Percentiles rank a stretch among this genome's conserved stretches.
Evolutionary conservation across 306 rosid species (phyloP).

Genomic region (Adenanthera pavonina): DNA sequence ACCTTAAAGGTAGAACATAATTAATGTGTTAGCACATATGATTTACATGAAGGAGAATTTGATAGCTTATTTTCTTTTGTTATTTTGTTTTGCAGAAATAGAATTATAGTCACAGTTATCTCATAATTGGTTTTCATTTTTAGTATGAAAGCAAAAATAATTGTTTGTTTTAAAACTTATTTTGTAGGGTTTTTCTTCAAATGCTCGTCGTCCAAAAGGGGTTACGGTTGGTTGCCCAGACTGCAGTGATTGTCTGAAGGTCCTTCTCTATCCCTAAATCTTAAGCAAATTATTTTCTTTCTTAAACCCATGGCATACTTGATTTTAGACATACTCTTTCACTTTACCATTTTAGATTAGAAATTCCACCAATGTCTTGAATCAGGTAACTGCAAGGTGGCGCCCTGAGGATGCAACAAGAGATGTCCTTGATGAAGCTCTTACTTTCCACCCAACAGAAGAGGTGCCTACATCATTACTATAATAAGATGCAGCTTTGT

Average conservation of each 20-base stretch:
- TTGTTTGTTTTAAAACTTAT: conserved; percentile 4
- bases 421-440: conserved; percentile 66
- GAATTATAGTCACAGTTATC: not conserved
- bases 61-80: conserved; percentile 15
- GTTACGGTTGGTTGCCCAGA: conserved; percentile 64
- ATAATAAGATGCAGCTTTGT: conserved; percentile 12
- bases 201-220: conserved; percentile 65
- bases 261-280: conserved; percentile 25
- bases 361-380: conserved; percentile 42
- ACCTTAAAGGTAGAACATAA: conserved; percentile 15
- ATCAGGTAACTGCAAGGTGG: conserved; percentile 88
- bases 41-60: not conserved
- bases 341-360: conserved; percentile 30
- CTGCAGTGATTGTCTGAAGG: conserved; percentile 73
- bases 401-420: conserved; percentile 69
- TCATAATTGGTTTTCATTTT: conserved; percentile 30
- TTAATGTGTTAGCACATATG: not conserved
- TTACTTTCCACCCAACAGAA: conserved; percentile 76
- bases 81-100: conserved; percentile 17
- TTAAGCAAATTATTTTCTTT: conserved; percentile 34
- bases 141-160: conserved; percentile 18
- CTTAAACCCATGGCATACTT: conserved; percentile 13
- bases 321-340: conserved; percentile 37
- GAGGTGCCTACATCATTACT: conserved; percentile 60
- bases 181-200: conserved; percentile 54